Evolutionary conservation across 306 rosid species (phyloP).

Genomic region (Dalbergia oliveri): DNA sequence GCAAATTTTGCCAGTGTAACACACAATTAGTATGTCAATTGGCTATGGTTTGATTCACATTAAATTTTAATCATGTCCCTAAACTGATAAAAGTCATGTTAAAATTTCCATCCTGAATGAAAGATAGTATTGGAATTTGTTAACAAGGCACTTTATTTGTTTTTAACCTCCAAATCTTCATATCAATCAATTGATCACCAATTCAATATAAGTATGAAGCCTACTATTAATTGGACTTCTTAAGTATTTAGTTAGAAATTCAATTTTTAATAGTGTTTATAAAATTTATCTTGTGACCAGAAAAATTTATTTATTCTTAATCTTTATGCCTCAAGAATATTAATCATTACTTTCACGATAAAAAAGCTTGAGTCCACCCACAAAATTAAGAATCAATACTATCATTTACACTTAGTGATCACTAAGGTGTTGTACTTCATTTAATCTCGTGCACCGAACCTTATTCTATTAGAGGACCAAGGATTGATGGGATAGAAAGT

Average conservation of each 20-base stretch:
- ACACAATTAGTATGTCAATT: background rate
- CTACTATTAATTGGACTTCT: too few relatives aligned
- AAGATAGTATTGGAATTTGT: background rate
- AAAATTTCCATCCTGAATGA: background rate
- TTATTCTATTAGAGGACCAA: conserved; percentile 30
- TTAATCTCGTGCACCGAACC: conserved; percentile 32
- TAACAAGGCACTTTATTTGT: background rate
- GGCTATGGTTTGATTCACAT: background rate
- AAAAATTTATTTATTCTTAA: too few relatives aligned
- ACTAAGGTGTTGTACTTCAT: background rate
- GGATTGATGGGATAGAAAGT: conserved; percentile 41
- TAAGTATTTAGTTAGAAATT: too few relatives aligned
- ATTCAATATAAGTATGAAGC: too few relatives aligned
- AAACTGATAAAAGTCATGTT: background rate
- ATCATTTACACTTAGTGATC: conserved; percentile 24
- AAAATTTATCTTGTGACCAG: too few relatives aligned
- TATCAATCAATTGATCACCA: background rate
- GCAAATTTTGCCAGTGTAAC: conserved; percentile 14
- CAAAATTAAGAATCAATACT: background rate
- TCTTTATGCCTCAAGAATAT: too few relatives aligned
- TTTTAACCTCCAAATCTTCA: background rate
- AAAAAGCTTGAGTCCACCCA: too few relatives aligned
- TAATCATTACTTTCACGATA: too few relatives aligned
- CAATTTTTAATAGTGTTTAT: too few relatives aligned
- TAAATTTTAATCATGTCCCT: background rate